Percentiles rank a stretch among this genome's conserved stretches.
phyloP scores from a whole-genome alignment of 768 basidiomycete species.

The Scleroderma citrinum region DNA sequence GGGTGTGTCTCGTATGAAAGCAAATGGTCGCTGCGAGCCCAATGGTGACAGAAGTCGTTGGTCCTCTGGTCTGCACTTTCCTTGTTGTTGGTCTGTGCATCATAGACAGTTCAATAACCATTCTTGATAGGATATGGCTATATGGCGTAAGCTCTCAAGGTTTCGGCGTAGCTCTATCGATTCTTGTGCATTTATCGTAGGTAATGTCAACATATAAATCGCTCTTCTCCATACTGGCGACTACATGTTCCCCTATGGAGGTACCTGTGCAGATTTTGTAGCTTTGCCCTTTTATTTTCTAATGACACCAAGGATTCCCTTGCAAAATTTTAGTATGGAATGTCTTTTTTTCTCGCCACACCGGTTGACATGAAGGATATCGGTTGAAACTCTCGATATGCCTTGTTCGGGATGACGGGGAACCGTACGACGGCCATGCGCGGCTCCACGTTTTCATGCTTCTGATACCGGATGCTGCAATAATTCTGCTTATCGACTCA shows the following conservation, averaged over 20 bases:
- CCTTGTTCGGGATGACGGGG: slow-evolving; percentile 65
- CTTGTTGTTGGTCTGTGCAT: slow-evolving; percentile 53
- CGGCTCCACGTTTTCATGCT: slow-evolving; percentile 31
- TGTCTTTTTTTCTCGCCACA: background rate
- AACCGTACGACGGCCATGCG: slow-evolving; percentile 61
- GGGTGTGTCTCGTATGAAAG: slow-evolving; percentile 45
- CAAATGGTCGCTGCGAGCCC: too few relatives aligned
- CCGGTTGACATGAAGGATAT: slow-evolving; percentile 8
- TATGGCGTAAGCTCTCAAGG: slow-evolving; percentile 40
- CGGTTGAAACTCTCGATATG: slow-evolving; percentile 53
- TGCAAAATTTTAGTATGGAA: slow-evolving; percentile 31
- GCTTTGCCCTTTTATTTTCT: slow-evolving; percentile 27
- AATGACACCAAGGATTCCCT: slow-evolving; percentile 43
- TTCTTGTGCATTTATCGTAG: slow-evolving; percentile 67
- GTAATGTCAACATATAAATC: too few relatives aligned
- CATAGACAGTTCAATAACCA: slow-evolving; percentile 33
- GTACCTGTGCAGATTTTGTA: slow-evolving; percentile 41
- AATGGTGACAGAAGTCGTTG: slow-evolving; percentile 38
- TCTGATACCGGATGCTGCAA: slow-evolving; percentile 19
- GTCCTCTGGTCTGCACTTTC: slow-evolving; percentile 63
- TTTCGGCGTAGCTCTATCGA: slow-evolving; percentile 62
- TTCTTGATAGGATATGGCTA: slow-evolving; percentile 57
- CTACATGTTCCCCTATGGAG: slow-evolving; percentile 43
- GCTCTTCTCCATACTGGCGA: too few relatives aligned
- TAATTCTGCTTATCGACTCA: slow-evolving; percentile 34